These are phyloP conservation scores for Bacidia gigantensis DNA, from an alignment of 495 filamentous ascomycete genomes.

Conservation along the genomic window DNA sequence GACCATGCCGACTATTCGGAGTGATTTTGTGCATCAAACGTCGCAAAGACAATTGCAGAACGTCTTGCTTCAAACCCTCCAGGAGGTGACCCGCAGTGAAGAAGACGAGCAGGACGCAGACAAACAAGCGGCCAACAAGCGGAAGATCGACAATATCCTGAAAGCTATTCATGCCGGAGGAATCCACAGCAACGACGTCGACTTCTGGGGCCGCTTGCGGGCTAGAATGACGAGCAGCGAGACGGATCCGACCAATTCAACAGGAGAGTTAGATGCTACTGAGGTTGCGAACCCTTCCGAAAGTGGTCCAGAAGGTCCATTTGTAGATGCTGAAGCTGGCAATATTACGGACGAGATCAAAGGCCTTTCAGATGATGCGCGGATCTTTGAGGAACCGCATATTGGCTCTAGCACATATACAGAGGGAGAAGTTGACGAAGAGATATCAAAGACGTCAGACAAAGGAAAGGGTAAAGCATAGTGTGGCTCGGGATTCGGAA, in stretches of 20 bases:
- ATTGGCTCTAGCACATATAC: constrained; percentile 5
- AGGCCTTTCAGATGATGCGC: constrained; percentile 35
- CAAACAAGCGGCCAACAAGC: constrained; percentile 20
- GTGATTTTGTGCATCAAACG: constrained; percentile 74
- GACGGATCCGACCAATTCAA: constrained; percentile 11
- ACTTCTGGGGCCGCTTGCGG: constrained; percentile 19
- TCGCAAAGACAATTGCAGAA: constrained; percentile 65
- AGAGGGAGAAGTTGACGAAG: constrained; percentile 3
- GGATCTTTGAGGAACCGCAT: constrained; percentile 20
- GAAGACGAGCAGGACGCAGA: constrained; percentile 19
- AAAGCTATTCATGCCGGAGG: constrained; percentile 26
- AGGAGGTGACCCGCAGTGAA: constrained; percentile 31
- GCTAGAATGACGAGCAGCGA: constrained; percentile 9
- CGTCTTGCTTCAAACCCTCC: constrained; percentile 47
- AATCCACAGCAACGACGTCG: constrained; percentile 21
- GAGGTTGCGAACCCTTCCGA: constrained; percentile 2
- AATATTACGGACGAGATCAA: constrained; percentile 26
- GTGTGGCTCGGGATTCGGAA: neutral
- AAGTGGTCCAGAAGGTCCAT: constrained; percentile 4
- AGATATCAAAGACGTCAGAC: constrained; percentile 2
- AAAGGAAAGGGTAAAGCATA: constrained; percentile 18
- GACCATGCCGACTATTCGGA: constrained; percentile 73
- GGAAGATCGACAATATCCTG: constrained; percentile 30
- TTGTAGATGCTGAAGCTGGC: constrained; percentile 9
- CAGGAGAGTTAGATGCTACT: constrained; percentile 9